phyloP scores from a whole-genome alignment of 2,329 filamentous ascomycete genomes.

The Colletotrichum karsti region DNA sequence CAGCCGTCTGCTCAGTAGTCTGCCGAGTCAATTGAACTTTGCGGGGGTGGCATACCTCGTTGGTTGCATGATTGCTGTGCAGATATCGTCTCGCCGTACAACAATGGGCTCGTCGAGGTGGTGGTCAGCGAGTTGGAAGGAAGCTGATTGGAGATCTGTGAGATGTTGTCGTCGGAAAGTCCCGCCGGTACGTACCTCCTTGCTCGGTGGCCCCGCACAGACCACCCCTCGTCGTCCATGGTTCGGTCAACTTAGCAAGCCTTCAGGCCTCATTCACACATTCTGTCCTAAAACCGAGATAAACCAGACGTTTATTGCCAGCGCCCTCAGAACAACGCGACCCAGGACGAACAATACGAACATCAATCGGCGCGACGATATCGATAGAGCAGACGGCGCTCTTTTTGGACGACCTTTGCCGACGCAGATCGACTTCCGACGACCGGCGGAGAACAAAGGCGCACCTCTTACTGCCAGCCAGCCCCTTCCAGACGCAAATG shows the following conservation, averaged over 20 bases:
- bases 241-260: constrained; percentile 20
- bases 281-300: constrained; percentile 28
- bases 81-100: constrained; percentile 24
- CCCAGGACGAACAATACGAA: background rate
- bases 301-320: constrained; percentile 18
- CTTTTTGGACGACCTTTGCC: background rate
- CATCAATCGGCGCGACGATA: constrained; percentile 4
- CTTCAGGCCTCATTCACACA: constrained; percentile 25
- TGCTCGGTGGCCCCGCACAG: constrained; percentile 13
- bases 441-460: constrained; percentile 21
- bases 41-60: constrained; percentile 32
- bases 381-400: background rate
- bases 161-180: constrained; percentile 30
- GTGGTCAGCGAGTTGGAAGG: constrained; percentile 25
- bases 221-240: constrained; percentile 14
- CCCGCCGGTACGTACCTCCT: constrained; percentile 21
- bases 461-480: constrained; percentile 14
- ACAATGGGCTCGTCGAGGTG: constrained; percentile 14
- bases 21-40: constrained; percentile 1
- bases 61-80: constrained; percentile 39
- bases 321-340: constrained; percentile 12
- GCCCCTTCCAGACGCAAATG: constrained; percentile 23
- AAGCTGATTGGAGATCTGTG: constrained; percentile 29
- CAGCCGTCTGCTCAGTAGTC: background rate
- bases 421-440: constrained; percentile 4